Conservation (phyloP, 805 yeast species). For the Cyberlindnera subsufficiens region DNA sequence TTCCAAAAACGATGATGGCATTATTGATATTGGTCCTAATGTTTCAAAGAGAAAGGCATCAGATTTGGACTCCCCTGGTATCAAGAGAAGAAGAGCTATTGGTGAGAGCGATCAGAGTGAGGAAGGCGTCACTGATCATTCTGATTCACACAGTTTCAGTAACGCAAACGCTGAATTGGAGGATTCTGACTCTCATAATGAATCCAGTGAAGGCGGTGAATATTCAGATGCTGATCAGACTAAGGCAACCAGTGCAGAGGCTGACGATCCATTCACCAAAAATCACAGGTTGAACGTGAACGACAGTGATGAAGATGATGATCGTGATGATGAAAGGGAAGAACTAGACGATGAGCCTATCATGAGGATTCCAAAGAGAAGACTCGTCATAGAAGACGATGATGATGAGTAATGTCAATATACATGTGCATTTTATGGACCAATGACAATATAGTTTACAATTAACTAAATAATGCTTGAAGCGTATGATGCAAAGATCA, state of each 20-base stretch:
- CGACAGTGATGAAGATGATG: constrained; percentile 1
- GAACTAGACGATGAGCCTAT: constrained; percentile 3
- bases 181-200: constrained; percentile 5
- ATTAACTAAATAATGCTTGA: too few species aligned
- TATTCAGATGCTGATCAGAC: background rate
- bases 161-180: constrained; percentile 1
- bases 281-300: background rate
- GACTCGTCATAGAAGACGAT: constrained; percentile 1
- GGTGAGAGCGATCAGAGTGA: constrained; percentile 1
- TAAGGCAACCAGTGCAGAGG: background rate
- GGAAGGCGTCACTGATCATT: background rate
- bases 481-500: too few species aligned
- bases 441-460: too few species aligned
- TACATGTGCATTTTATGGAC: too few species aligned
- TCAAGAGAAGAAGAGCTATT: constrained; percentile 7
- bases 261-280: background rate
- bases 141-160: constrained; percentile 1
- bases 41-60: constrained; percentile 1
- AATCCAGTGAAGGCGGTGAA: background rate
- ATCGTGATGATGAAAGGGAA: constrained; percentile 1
- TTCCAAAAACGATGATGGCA: constrained; percentile 1
- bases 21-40: background rate
- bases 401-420: constrained; percentile 8
- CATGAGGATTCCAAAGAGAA: background rate
- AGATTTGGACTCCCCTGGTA: constrained; percentile 6